Percentiles rank a stretch among this genome's conserved stretches.
Evolutionary conservation across 1,284 basidiomycete genomes (phyloP).

Genomic region (Sphagnurus paluster): DNA sequence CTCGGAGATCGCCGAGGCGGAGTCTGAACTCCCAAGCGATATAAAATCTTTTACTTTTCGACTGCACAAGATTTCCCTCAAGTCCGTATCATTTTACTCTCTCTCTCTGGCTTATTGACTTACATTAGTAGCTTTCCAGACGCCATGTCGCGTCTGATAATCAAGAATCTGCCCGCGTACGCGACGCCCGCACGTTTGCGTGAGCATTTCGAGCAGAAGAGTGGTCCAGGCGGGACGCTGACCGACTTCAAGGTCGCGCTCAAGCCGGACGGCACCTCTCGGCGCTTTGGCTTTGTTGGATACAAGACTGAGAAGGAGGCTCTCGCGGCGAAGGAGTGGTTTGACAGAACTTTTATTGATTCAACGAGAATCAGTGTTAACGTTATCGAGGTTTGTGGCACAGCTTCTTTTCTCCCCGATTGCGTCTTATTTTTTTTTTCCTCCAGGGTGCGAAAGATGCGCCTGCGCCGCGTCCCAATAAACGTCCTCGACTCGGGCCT

Average conservation of each 20-base stretch:
- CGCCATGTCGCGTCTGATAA: slow-evolving; percentile 85
- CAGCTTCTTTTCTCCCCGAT: neutral
- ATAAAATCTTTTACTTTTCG: slow-evolving; percentile 21
- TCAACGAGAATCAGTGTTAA: slow-evolving; percentile 76
- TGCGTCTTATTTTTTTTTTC: slow-evolving; percentile 11
- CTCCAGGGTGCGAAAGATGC: slow-evolving; percentile 64
- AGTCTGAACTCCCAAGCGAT: slow-evolving; percentile 12
- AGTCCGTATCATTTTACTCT: slow-evolving; percentile 10
- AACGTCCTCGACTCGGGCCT: slow-evolving; percentile 58
- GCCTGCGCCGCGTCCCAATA: slow-evolving; percentile 64
- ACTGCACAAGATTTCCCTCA: slow-evolving; percentile 14
- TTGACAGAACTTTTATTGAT: slow-evolving; percentile 81
- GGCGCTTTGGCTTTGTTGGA: slow-evolving; percentile 92
- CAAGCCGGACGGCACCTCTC: slow-evolving; percentile 76
- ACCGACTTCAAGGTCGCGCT: slow-evolving; percentile 89
- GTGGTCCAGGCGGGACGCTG: slow-evolving; percentile 66
- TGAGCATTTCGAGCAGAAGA: slow-evolving; percentile 67
- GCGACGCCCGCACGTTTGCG: slow-evolving; percentile 68
- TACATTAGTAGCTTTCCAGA: neutral
- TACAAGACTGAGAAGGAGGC: slow-evolving; percentile 86
- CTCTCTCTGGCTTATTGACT: neutral
- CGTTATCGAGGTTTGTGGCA: slow-evolving; percentile 68
- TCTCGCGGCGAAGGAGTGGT: slow-evolving; percentile 76
- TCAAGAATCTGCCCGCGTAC: slow-evolving; percentile 85
- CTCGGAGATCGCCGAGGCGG: slow-evolving; percentile 27